Conservation (phyloP, 805 yeast species). For the Barnettozyma siamensis region DNA sequence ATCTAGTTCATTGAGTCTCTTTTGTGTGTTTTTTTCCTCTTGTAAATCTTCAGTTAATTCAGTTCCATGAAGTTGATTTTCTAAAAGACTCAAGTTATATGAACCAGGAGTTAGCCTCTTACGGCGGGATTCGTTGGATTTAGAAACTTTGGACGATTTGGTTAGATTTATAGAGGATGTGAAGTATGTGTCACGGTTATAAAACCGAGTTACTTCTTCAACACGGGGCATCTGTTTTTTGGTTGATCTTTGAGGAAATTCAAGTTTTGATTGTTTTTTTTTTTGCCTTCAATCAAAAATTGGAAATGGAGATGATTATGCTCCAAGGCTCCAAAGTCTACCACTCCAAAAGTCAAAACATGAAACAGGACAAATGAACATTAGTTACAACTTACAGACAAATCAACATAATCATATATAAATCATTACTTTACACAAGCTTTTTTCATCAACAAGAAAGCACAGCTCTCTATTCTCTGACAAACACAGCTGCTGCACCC, state of each 20-base stretch:
- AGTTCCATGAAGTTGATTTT: slow-evolving; percentile 23
- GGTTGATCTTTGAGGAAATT: neutral
- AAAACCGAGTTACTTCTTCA: slow-evolving; percentile 19
- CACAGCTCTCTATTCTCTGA: slow-evolving; percentile 51
- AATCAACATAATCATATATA: neutral
- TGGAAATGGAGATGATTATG: no score
- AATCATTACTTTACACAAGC: neutral
- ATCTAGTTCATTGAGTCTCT: slow-evolving; percentile 37
- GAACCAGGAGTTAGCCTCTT: slow-evolving; percentile 25
- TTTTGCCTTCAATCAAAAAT: no score
- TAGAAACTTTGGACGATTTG: slow-evolving; percentile 12
- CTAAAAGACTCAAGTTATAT: slow-evolving; percentile 23
- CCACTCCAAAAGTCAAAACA: no score
- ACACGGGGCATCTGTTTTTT: slow-evolving; percentile 8
- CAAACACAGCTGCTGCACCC: slow-evolving; percentile 92
- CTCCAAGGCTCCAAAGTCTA: no score
- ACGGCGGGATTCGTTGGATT: slow-evolving; percentile 14
- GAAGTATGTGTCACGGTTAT: slow-evolving; percentile 21
- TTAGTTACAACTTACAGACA: no score
- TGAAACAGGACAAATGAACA: no score
- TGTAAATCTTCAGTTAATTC: slow-evolving; percentile 21
- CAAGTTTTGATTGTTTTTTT: neutral
- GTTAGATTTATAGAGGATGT: slow-evolving; percentile 21
- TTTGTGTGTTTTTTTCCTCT: slow-evolving; percentile 32
- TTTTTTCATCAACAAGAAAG: neutral